Base-by-base conservation (phyloP, 2,329 filamentous ascomycete genomes). In the Aureobasidium sp. region DNA sequence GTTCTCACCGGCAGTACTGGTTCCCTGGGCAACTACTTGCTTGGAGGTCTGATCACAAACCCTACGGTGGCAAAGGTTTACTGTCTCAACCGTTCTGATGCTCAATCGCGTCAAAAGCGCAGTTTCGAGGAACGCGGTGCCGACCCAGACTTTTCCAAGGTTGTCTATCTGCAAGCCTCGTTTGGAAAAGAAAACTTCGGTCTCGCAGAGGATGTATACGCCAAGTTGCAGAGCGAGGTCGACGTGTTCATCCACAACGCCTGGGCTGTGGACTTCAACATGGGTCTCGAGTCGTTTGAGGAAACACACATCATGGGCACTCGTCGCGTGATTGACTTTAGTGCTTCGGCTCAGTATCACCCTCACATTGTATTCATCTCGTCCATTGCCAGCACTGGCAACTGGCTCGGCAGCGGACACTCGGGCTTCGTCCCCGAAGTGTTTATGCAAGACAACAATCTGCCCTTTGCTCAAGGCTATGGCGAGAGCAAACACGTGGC, bases 181-280 rank as follows among this genome's bases (percentile, higher is more conserved):
- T 66, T 72, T 37, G 63, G 64, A 14, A 42, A 68, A 53, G 62
- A 66, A 2, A 61, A 63, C 3, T 67, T 73, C 14, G 71, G 69
- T 5, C 68, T 74, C 9, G 37, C 61, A 15, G 41, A 58, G 3
- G n/a, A 63, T 5, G 62, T 65, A 2, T 71, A 72, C 62, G 42
- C 62, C 7, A 55, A 65, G 11, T 52, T 73, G 15, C 61, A 68
- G 11, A 37, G 62, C 27, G 59, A 44, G 1, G 67, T 70, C n/a
- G 70, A 69, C 36, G 55, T 68, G 42, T 65, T 74, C 62, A 69
- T 74, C 41, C 73, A 76, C 68, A 74, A 73, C 56, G 73, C 73
- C 1, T 76, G 74, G 74, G 68, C 71, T 3, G 73, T 76, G n/a
- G 68, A 74, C 64, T 74, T 75, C 69, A 75, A 75, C 65, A 68